Percentiles rank a stretch among this genome's conserved stretches.
Evolutionary conservation across 148 eudicot species (phyloP).

Genomic region (Heliamphora exappendiculata): DNA sequence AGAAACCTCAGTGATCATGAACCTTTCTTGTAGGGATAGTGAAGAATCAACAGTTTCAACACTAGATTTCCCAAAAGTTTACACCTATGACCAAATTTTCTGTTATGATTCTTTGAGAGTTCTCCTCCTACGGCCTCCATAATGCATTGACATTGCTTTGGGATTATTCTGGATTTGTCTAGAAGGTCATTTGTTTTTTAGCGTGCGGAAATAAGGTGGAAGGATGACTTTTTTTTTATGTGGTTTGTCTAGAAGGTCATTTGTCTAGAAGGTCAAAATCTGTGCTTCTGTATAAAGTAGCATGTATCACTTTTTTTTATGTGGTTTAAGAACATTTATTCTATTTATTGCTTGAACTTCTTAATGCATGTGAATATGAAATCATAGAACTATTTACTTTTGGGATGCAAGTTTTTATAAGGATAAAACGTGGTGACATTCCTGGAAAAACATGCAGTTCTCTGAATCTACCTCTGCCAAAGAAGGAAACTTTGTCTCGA

Average conservation of each 20-base stretch:
- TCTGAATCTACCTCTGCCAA: constrained; percentile 64
- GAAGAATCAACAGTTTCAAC: neutral
- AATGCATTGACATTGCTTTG: neutral
- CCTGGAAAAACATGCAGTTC: constrained; percentile 40
- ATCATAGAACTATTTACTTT: neutral
- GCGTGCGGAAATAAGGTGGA: neutral
- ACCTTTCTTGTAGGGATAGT: neutral
- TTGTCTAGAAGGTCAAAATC: neutral
- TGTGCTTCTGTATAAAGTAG: neutral
- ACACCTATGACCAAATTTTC: neutral
- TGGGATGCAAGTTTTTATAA: neutral
- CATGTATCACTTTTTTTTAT: neutral
- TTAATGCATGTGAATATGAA: neutral
- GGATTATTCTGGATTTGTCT: neutral
- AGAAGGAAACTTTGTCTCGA: constrained; percentile 90
- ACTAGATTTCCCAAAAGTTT: neutral
- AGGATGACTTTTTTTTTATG: too few species aligned
- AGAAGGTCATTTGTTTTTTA: neutral
- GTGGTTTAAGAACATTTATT: constrained; percentile 1
- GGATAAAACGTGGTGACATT: constrained; percentile 9
- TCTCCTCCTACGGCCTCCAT: neutral
- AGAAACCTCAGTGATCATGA: neutral
- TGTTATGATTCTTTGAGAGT: neutral
- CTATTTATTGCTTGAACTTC: neutral
- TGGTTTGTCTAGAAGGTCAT: neutral